These are phyloP conservation scores for Rhizoctonia solani DNA, from an alignment of 1,284 basidiomycete species.

Conservation along the genomic window DNA sequence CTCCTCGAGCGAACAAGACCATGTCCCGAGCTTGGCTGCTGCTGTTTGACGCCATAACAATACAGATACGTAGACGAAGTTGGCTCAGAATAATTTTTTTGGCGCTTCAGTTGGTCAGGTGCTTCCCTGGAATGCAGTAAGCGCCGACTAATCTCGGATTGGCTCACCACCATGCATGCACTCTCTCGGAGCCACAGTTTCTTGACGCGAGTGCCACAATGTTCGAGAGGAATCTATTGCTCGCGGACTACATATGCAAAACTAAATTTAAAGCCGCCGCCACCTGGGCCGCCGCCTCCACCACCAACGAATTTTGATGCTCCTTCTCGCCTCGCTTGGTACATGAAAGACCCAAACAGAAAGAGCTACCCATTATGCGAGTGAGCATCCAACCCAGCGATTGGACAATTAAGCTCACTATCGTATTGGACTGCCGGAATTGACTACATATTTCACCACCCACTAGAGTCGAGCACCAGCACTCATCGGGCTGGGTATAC, in stretches of 20 bases:
- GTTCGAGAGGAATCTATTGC: neutral
- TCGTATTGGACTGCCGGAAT: neutral
- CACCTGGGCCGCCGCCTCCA: slow-evolving; percentile 24
- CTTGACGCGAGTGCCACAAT: neutral
- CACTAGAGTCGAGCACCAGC: slow-evolving; percentile 38
- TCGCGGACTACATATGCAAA: slow-evolving; percentile 5
- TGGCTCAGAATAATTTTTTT: slow-evolving; percentile 26
- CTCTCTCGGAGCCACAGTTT: neutral
- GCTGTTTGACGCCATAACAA: slow-evolving; percentile 25
- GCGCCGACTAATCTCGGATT: neutral
- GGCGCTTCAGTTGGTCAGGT: slow-evolving; percentile 19
- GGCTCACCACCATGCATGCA: neutral
- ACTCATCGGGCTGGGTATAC: slow-evolving; percentile 38
- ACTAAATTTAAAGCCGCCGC: slow-evolving; percentile 16
- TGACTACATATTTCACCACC: neutral
- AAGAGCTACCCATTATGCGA: slow-evolving; percentile 35
- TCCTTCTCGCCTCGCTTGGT: slow-evolving; percentile 32
- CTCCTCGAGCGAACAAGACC: slow-evolving; percentile 79
- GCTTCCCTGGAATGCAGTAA: neutral
- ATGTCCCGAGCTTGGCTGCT: slow-evolving; percentile 30
- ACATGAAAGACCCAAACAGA: slow-evolving; percentile 35
- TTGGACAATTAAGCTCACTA: neutral
- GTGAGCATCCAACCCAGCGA: slow-evolving; percentile 10
- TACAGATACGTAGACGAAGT: neutral
- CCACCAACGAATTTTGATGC: slow-evolving; percentile 29